Evolutionary conservation across 495 filamentous ascomycete species (phyloP).

Genomic region (Aspergillus ostianus): DNA sequence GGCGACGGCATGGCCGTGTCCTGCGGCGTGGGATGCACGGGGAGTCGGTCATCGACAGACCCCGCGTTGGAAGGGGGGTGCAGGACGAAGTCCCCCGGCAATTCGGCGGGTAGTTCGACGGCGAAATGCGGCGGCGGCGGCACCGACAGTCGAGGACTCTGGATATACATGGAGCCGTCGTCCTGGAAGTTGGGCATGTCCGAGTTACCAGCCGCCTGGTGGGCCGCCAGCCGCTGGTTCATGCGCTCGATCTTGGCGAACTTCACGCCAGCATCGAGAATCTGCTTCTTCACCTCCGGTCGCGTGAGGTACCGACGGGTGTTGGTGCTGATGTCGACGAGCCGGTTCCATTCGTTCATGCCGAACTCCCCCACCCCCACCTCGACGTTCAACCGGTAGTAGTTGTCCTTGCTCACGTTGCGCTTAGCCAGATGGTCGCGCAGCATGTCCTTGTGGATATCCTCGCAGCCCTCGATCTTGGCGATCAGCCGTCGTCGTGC

Average conservation of each 20-base stretch:
- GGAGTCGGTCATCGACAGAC: conserved; percentile 29
- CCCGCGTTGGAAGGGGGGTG: conserved; percentile 33
- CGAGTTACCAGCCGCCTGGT: conserved; percentile 33
- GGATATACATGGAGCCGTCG: conserved; percentile 13
- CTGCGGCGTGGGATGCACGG: conserved; percentile 35
- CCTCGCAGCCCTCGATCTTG: conserved; percentile 95
- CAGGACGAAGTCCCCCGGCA: conserved; percentile 34
- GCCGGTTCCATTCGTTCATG: conserved; percentile 96
- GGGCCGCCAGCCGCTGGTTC: conserved; percentile 45
- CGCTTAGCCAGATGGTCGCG: conserved; percentile 71
- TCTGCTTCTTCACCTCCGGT: conserved; percentile 70
- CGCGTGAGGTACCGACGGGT: conserved; percentile 80
- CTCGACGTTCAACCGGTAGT: conserved; percentile 96
- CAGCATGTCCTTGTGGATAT: conserved; percentile 82
- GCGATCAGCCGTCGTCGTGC: conserved; percentile 76
- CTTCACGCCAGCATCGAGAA: conserved; percentile 72
- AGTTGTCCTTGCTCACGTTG: conserved; percentile 82
- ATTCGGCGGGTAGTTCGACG: conserved; percentile 64
- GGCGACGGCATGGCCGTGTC: conserved; percentile 26
- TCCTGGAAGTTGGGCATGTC: conserved; percentile 11
- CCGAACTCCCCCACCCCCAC: conserved; percentile 96
- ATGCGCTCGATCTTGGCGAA: conserved; percentile 79
- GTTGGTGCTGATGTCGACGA: conserved; percentile 89
- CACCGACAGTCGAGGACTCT: conserved; percentile 25
- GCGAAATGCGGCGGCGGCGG: conserved; percentile 49